Evolutionary conservation across 805 yeast genomes (phyloP).

Genomic region (Zygoascus ofunaensis): DNA sequence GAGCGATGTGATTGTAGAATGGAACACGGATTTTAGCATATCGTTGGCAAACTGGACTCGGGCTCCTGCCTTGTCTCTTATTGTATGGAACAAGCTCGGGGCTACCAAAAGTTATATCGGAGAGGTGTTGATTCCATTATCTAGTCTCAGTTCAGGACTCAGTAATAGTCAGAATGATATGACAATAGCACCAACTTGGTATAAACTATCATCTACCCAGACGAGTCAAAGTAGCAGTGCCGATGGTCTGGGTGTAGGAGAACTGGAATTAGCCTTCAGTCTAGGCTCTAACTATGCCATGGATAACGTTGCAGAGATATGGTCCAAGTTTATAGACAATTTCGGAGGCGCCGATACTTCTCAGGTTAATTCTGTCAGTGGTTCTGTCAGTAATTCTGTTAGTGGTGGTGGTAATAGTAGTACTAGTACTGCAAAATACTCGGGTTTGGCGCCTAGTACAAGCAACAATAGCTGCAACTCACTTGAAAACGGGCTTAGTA

Average conservation of each 20-base stretch:
- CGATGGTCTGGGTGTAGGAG: slow-evolving; percentile 7
- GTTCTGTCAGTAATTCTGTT: background rate
- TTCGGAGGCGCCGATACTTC: slow-evolving; percentile 1
- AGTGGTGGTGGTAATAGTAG: background rate
- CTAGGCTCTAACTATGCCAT: slow-evolving; percentile 6
- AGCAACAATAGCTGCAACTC: too few species aligned
- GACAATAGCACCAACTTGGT: slow-evolving; percentile 1
- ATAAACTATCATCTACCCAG: background rate
- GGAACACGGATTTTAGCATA: slow-evolving; percentile 59
- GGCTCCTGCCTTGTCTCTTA: slow-evolving; percentile 10
- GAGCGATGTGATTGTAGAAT: slow-evolving; percentile 61
- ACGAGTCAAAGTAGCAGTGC: background rate
- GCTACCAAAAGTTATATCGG: slow-evolving; percentile 17
- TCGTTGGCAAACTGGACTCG: slow-evolving; percentile 28
- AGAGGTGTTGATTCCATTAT: slow-evolving; percentile 9
- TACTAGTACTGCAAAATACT: background rate
- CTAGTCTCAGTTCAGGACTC: background rate
- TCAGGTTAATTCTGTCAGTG: background rate
- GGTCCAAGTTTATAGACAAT: slow-evolving; percentile 9
- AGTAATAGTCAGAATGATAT: background rate
- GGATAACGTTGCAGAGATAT: slow-evolving; percentile 9
- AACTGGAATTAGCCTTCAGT: slow-evolving; percentile 9
- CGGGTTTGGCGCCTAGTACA: background rate
- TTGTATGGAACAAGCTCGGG: slow-evolving; percentile 25
- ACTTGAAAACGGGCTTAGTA: background rate